These are phyloP conservation scores for Knoxdaviesia capensis DNA, from an alignment of 2,329 filamentous ascomycete species.

Conservation along the genomic window DNA sequence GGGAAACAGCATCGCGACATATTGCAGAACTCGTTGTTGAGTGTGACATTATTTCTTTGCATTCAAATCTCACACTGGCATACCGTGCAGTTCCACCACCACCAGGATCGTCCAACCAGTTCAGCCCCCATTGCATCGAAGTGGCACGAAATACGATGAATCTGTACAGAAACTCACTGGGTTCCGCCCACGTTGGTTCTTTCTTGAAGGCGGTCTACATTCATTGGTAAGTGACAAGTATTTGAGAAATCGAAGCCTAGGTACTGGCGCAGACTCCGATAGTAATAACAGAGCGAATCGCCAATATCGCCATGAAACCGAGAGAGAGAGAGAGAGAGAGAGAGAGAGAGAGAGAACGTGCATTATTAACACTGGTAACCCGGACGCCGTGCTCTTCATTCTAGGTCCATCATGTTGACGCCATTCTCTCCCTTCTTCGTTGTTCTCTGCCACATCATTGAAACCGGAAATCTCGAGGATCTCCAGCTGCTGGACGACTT, in stretches of 20 bases:
- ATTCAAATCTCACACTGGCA: conserved; percentile 27
- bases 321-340: too few relatives aligned
- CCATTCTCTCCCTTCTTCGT: conserved; percentile 41
- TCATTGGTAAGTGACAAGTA: conserved; percentile 23
- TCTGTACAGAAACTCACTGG: too few relatives aligned
- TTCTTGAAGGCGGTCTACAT: conserved; percentile 23
- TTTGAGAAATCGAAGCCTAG: background rate
- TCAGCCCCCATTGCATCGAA: conserved; percentile 27
- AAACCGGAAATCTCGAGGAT: conserved; percentile 30
- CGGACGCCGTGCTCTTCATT: background rate
- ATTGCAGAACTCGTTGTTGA: conserved; percentile 10
- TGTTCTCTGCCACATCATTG: conserved; percentile 35
- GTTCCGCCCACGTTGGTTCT: too few relatives aligned
- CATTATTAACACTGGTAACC: too few relatives aligned
- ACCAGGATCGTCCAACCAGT: conserved; percentile 19
- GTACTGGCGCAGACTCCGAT: too few relatives aligned
- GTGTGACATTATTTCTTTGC: conserved; percentile 25
- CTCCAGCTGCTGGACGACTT: conserved; percentile 34
- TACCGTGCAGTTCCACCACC: conserved; percentile 30
- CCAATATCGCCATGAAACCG: too few relatives aligned
- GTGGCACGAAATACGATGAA: conserved; percentile 27
- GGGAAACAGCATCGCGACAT: too few relatives aligned
- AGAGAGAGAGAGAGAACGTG: too few relatives aligned
- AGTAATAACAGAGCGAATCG: too few relatives aligned
- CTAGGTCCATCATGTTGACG: conserved; percentile 31